Evolutionary conservation across 164 flowering plant species (phyloP).

Genomic region (Stephania yunnanensis): DNA sequence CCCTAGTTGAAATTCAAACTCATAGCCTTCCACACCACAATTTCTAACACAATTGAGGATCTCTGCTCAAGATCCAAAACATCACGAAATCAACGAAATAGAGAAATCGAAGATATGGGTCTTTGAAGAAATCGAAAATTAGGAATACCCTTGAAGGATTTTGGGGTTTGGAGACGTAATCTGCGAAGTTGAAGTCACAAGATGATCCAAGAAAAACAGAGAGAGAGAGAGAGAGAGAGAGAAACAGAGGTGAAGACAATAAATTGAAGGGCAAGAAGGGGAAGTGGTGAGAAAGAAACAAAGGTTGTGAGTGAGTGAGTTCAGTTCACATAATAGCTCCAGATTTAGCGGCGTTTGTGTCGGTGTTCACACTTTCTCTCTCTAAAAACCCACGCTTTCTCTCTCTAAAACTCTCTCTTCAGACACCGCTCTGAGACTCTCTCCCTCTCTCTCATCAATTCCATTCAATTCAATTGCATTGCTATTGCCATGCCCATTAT

Average conservation of each 20-base stretch:
- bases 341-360: neutral
- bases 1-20: constrained; percentile 1
- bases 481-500: no score
- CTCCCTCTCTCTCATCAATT: neutral
- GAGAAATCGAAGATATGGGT: neutral
- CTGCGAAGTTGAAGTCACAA: neutral
- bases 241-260: neutral
- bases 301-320: neutral
- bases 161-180: neutral
- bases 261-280: neutral
- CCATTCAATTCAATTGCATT: no score
- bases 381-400: neutral
- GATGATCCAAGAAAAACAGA: neutral
- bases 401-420: neutral
- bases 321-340: neutral
- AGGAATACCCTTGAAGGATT: neutral
- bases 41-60: neutral
- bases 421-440: neutral
- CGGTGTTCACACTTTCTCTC: neutral
- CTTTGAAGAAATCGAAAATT: neutral
- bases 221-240: neutral
- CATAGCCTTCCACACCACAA: neutral
- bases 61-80: neutral
- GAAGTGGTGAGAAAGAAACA: neutral
- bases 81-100: neutral